A percentile compares a stretch with the other conserved stretches of the same genome.
These are phyloP conservation scores for Cystoisospora suis DNA, from an alignment of 169 alveolate species.

Conservation along the genomic window DNA sequence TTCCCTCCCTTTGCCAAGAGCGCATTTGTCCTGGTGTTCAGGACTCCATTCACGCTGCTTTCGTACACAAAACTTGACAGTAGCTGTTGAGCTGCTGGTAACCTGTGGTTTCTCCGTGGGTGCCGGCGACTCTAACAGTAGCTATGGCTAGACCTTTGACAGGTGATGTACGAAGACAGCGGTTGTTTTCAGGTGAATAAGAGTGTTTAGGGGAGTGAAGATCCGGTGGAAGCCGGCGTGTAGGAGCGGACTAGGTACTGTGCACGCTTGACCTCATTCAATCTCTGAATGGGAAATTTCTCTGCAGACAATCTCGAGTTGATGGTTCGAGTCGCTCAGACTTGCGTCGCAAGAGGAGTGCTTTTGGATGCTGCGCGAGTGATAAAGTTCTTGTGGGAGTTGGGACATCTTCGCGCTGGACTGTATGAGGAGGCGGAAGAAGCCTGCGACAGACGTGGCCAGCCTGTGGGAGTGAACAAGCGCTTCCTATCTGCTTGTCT, in stretches of 20 bases:
- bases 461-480: neutral
- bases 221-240: neutral
- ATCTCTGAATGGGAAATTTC: neutral
- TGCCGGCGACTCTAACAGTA: no score
- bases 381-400: neutral
- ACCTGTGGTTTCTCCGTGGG: no score
- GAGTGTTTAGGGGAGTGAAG: no score
- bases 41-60: no score
- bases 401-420: neutral
- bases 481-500: neutral
- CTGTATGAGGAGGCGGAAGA: constrained; percentile 5
- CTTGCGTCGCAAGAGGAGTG: neutral
- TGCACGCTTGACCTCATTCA: neutral
- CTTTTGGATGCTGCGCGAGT: constrained; percentile 9
- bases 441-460: neutral
- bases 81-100: no score
- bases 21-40: no score
- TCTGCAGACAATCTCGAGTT: neutral
- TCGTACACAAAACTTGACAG: no score
- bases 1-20: no score
- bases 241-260: neutral
- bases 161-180: no score
- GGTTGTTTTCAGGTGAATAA: no score
- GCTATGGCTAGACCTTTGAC: no score
- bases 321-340: constrained; percentile 1